Conservation (phyloP, 371 early-diverging fungal genomes). For the Zychaea mexicana region DNA sequence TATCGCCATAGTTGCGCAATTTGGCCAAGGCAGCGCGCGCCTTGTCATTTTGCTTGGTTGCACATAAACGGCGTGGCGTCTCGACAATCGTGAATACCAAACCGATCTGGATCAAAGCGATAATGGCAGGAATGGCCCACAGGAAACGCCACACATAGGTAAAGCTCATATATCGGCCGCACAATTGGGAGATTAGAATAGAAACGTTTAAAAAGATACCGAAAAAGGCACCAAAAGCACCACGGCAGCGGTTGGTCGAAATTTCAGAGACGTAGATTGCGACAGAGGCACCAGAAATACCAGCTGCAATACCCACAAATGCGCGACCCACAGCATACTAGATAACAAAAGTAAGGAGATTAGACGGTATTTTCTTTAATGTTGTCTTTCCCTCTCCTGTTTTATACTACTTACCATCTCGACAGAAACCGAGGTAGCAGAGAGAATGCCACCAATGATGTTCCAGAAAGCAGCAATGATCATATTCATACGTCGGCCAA, state of each 20-base stretch:
- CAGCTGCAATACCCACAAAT: constrained; percentile 84
- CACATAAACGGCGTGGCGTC: constrained; percentile 74
- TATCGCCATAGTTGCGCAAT: constrained; percentile 55
- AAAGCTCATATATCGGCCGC: constrained; percentile 63
- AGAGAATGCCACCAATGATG: constrained; percentile 39
- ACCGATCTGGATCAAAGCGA: constrained; percentile 62
- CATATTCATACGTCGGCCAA: constrained; percentile 43
- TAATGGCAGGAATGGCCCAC: constrained; percentile 56
- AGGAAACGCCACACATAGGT: constrained; percentile 70
- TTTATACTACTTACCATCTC: constrained; percentile 30
- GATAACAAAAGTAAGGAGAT: too few relatives aligned
- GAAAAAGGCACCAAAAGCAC: constrained; percentile 62
- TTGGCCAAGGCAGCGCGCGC: constrained; percentile 57
- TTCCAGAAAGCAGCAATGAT: constrained; percentile 38
- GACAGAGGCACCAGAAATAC: constrained; percentile 55
- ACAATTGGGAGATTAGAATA: constrained; percentile 67
- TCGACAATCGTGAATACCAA: constrained; percentile 74
- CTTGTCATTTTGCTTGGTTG: constrained; percentile 53
- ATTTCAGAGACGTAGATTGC: constrained; percentile 84
- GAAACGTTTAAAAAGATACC: constrained; percentile 73
- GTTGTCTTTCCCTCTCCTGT: background rate
- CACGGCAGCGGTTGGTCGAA: constrained; percentile 74
- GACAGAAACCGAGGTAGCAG: constrained; percentile 35
- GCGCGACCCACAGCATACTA: constrained; percentile 74
- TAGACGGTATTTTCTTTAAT: background rate